Base-by-base conservation (phyloP, 257 asterid genomes). In the Leptodermis oblonga region DNA sequence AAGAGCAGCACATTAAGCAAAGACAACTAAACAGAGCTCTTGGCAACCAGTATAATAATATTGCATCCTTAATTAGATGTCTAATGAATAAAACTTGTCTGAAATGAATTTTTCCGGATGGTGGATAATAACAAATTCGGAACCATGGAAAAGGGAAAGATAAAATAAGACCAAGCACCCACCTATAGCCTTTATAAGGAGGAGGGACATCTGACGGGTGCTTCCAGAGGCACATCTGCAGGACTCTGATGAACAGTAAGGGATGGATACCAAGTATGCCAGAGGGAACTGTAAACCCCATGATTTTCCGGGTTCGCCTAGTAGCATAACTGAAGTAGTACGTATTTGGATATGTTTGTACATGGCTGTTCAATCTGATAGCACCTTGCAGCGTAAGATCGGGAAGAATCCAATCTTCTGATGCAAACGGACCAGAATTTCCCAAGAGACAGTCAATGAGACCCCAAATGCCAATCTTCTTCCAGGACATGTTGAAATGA, bases 251-350 rank as follows among this genome's bases (percentile, higher is more conserved):
- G 65, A 90, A 89, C 25, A 94, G 77, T 72, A 94, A 49, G 58
- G 96, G 95, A 76, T 91, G 99, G 54, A 87, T 86, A n/a, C 96
- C 92, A 3, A 84, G 74, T 70, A 94, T 33, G 70, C 99, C 95
- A 28, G 97, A 94, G 18, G 99, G 97, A 33, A 89, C 59, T 0
- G 97, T 94, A 46, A 80, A 14, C 1, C 96, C 92, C 96, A 85
- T 80, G 36, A 87, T 4, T 70, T 91, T 76, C 64, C 85, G 73
- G 0, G 99, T 90, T 1, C 95, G 86, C 58, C 86, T 91, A 51
- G 99, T 94, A 65, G 99, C 97, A 15, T 94, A 91, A 85, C 96
- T 94, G 86, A 90, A 94, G 83, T 94, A 94, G 83, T 85, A 89
- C 0, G 99, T 90, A 53, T 85, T 83, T 0, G 99, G 96, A 78